A percentile compares a stretch with the other conserved stretches of the same genome.
These are phyloP conservation scores for Zasmidium citrigriseum DNA, from an alignment of 2,329 filamentous ascomycete species.

Conservation along the genomic window DNA sequence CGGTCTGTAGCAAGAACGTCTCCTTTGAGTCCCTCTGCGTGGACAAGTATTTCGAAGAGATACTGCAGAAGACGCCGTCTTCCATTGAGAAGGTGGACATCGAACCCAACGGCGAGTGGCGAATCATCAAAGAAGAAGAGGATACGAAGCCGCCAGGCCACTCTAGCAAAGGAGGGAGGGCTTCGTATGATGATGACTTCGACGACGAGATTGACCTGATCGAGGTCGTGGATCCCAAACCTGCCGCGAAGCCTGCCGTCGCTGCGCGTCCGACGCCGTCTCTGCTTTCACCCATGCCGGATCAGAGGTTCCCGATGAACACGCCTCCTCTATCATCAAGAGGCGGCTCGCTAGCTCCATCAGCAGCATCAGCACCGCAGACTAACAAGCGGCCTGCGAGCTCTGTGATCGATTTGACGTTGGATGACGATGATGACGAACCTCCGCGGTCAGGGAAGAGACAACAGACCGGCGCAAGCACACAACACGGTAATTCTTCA, in stretches of 20 bases:
- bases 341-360: constrained; percentile 40
- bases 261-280: constrained; percentile 25
- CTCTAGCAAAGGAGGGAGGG: constrained; percentile 33
- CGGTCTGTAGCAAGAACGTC: constrained; percentile 82
- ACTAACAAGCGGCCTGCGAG: constrained; percentile 46
- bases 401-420: constrained; percentile 52
- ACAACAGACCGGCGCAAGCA: constrained; percentile 29
- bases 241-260: constrained; percentile 31
- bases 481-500: constrained; percentile 21
- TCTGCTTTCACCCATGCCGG: constrained; percentile 17
- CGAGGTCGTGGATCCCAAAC: constrained; percentile 41
- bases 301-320: constrained; percentile 39
- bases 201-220: constrained; percentile 48
- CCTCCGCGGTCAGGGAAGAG: constrained; percentile 37
- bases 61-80: constrained; percentile 70
- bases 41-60: constrained; percentile 89
- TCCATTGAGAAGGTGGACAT: constrained; percentile 84
- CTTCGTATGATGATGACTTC: constrained; percentile 41
- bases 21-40: constrained; percentile 81
- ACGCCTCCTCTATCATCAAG: constrained; percentile 51
- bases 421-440: constrained; percentile 51
- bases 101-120: constrained; percentile 83
- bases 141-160: constrained; percentile 39
- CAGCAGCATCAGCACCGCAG: constrained; percentile 32
- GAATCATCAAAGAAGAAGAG: constrained; percentile 48